phyloP scores from a whole-genome alignment of 2,329 filamentous ascomycete genomes.

The Ramularia endophylla region DNA sequence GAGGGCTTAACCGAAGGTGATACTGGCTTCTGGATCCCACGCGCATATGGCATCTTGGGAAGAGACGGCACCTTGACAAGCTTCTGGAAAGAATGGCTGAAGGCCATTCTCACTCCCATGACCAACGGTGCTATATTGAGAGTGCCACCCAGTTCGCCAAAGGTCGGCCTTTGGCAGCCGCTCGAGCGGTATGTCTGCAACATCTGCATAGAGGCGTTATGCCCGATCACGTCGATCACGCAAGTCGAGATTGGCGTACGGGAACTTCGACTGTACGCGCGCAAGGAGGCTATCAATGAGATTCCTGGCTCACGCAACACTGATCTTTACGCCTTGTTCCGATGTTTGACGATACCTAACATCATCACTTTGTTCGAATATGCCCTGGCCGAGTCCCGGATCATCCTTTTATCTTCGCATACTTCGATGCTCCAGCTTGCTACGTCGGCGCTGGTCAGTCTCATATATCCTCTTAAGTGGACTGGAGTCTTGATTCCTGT shows the following conservation, averaged over 20 bases:
- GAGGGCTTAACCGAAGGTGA: slow-evolving; percentile 93
- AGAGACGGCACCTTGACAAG: slow-evolving; percentile 74
- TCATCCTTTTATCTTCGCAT: slow-evolving; percentile 93
- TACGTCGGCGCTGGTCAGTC: slow-evolving; percentile 74
- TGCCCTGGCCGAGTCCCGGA: slow-evolving; percentile 84
- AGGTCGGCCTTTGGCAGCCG: slow-evolving; percentile 90
- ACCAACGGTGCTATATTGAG: slow-evolving; percentile 76
- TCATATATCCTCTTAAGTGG: slow-evolving; percentile 90
- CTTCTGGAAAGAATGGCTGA: slow-evolving; percentile 99
- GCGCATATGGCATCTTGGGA: slow-evolving; percentile 88
- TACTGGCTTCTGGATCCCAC: slow-evolving; percentile 90
- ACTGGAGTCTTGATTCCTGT: slow-evolving; percentile 90
- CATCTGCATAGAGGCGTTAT: slow-evolving; percentile 89
- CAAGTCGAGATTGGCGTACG: slow-evolving; percentile 89
- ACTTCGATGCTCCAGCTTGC: slow-evolving; percentile 94
- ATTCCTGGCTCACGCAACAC: slow-evolving; percentile 85
- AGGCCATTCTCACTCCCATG: slow-evolving; percentile 93
- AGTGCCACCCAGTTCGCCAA: slow-evolving; percentile 82
- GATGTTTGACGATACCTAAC: slow-evolving; percentile 83
- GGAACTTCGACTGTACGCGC: slow-evolving; percentile 84
- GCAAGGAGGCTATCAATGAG: slow-evolving; percentile 90
- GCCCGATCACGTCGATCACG: slow-evolving; percentile 86
- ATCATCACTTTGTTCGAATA: slow-evolving; percentile 92
- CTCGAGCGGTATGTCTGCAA: slow-evolving; percentile 96
- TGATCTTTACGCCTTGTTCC: slow-evolving; percentile 89